phyloP scores from a whole-genome alignment of 2,329 filamentous ascomycete species.

The Botrytis pseudocinerea region DNA sequence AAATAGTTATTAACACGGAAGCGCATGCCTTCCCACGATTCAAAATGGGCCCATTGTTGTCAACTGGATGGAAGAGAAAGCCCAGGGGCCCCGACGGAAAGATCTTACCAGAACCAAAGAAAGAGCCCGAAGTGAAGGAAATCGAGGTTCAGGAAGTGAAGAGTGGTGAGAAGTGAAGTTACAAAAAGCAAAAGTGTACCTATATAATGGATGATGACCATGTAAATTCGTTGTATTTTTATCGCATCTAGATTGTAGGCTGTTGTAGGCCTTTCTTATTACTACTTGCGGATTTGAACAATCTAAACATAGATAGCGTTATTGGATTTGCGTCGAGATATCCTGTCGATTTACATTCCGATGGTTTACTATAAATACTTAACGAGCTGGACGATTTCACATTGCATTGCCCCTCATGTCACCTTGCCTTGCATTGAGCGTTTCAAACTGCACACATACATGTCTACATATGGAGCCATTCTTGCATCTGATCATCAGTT shows the following conservation, averaged over 20 bases:
- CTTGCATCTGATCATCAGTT: background rate
- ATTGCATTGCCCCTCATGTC: background rate
- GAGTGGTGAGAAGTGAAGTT: slow-evolving; percentile 12
- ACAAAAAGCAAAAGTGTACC: slow-evolving; percentile 23
- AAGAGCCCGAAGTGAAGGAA: slow-evolving; percentile 24
- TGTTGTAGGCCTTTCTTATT: background rate
- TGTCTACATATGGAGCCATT: too few species aligned
- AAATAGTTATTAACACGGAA: slow-evolving; percentile 94
- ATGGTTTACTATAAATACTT: background rate
- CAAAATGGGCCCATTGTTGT: slow-evolving; percentile 73
- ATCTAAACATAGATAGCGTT: background rate
- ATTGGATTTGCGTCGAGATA: background rate
- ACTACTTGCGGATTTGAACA: background rate
- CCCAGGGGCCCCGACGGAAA: slow-evolving; percentile 50
- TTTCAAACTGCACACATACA: too few species aligned
- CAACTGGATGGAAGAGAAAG: slow-evolving; percentile 78
- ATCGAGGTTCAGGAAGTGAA: slow-evolving; percentile 29
- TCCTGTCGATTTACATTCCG: background rate
- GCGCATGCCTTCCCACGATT: slow-evolving; percentile 89
- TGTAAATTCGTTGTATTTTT: slow-evolving; percentile 24
- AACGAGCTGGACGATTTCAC: background rate
- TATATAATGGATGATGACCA: slow-evolving; percentile 24
- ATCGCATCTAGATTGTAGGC: slow-evolving; percentile 16
- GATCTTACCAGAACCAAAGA: slow-evolving; percentile 34
- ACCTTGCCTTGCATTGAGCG: background rate